A percentile compares a stretch with the other conserved stretches of the same genome.
These are phyloP conservation scores for Xerocomus spinulosus DNA, from an alignment of 768 basidiomycete genomes.

Conservation along the genomic window DNA sequence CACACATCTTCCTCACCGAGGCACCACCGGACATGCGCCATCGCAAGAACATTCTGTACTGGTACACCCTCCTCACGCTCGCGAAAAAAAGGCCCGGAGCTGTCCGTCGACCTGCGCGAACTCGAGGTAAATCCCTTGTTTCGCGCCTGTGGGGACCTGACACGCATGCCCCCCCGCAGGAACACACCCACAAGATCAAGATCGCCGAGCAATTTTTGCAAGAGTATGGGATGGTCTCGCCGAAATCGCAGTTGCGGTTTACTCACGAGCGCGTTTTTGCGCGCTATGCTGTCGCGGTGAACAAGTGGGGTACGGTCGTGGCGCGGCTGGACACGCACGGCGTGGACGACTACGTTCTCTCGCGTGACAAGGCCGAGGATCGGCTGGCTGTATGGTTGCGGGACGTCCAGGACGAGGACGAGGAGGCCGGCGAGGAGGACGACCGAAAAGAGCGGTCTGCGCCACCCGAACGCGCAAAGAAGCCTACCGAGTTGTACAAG, in stretches of 20 bases:
- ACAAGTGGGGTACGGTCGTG: conserved; percentile 46
- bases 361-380: conserved; percentile 44
- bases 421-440: conserved; percentile 19
- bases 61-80: conserved; percentile 52
- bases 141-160: too few species aligned
- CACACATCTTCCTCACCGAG: conserved; percentile 47
- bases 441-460: conserved; percentile 19
- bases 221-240: conserved; percentile 41
- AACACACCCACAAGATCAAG: conserved; percentile 37
- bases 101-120: conserved; percentile 43
- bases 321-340: conserved; percentile 29
- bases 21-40: conserved; percentile 59
- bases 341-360: conserved; percentile 22
- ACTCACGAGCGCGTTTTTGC: conserved; percentile 46
- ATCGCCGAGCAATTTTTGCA: conserved; percentile 48
- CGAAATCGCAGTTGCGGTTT: conserved; percentile 48
- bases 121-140: conserved; percentile 38
- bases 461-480: conserved; percentile 32
- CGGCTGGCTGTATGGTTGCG: conserved; percentile 54
- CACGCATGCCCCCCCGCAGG: conserved; percentile 21
- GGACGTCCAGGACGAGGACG: conserved; percentile 37
- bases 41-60: conserved; percentile 54
- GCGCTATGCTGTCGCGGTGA: conserved; percentile 39
- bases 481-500: conserved; percentile 45
- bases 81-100: too few species aligned